Evolutionary conservation across 1,284 basidiomycete species (phyloP).

Genomic region (Tilletia caries): DNA sequence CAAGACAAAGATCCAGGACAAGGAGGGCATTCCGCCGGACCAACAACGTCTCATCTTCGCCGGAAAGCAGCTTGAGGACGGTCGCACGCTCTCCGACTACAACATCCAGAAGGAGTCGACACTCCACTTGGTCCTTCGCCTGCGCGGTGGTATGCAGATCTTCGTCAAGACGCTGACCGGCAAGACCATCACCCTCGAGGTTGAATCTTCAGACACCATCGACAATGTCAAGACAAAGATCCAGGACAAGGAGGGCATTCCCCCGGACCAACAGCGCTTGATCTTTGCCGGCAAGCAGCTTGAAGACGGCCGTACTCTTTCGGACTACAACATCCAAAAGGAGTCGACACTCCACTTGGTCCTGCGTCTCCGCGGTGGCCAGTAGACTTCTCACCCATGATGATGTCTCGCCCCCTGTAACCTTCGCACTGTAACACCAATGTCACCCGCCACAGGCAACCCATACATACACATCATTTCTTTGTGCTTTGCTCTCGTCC

Average conservation of each 20-base stretch:
- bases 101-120: constrained; percentile 99
- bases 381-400: too few relatives aligned
- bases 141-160: constrained; percentile 34
- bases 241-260: constrained; percentile 54
- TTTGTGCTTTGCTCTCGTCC: too few relatives aligned
- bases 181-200: constrained; percentile 93
- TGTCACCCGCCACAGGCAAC: too few relatives aligned
- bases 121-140: constrained; percentile 86
- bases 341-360: constrained; percentile 97
- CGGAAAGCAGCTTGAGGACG: constrained; percentile 81
- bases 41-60: constrained; percentile 85
- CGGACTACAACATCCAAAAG: constrained; percentile 82
- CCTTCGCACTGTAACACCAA: too few relatives aligned
- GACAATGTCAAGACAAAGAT: constrained; percentile 66
- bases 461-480: too few relatives aligned
- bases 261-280: constrained; percentile 64
- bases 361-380: constrained; percentile 61
- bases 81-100: constrained; percentile 51
- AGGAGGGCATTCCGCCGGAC: constrained; percentile 55
- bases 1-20: constrained; percentile 52
- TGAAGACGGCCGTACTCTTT: constrained; percentile 54
- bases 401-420: too few relatives aligned
- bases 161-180: constrained; percentile 74
- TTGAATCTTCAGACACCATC: constrained; percentile 85
- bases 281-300: constrained; percentile 99